These are phyloP conservation scores for Solanum bulbocastanum DNA, from an alignment of 257 asterid genomes.

Conservation along the genomic window DNA sequence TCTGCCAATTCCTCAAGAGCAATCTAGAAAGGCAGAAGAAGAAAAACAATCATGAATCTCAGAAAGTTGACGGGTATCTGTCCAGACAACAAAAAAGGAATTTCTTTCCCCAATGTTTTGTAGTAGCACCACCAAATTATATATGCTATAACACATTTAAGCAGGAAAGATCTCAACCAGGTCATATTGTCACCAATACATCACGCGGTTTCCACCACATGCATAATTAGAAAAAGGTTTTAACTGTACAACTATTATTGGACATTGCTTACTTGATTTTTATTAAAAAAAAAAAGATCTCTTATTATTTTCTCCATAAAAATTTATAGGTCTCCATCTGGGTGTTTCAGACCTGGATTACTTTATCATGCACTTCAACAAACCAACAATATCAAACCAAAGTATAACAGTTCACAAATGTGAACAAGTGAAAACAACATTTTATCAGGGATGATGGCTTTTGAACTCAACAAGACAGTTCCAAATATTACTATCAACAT, in stretches of 20 bases:
- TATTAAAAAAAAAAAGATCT: background rate
- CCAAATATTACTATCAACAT: background rate
- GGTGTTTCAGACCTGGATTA: background rate
- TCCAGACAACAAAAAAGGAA: background rate
- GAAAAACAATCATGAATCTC: background rate
- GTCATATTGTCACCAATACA: background rate
- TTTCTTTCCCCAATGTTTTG: background rate
- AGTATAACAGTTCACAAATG: background rate
- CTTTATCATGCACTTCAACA: background rate
- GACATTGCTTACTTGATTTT: background rate
- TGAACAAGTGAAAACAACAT: background rate
- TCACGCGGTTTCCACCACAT: background rate
- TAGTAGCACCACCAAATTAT: background rate
- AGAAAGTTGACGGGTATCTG: background rate
- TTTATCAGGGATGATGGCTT: background rate
- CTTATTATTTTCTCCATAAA: background rate
- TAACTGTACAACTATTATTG: background rate
- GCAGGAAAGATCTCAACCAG: background rate
- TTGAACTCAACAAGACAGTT: background rate
- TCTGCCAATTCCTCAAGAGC: slow-evolving; percentile 96
- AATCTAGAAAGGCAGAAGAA: slow-evolving; percentile 31
- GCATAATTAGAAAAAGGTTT: background rate
- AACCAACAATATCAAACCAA: background rate
- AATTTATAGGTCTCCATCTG: background rate
- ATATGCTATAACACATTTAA: background rate